Conservation (phyloP, 139 green algal species). For the Haematococcus lacustris region DNA sequence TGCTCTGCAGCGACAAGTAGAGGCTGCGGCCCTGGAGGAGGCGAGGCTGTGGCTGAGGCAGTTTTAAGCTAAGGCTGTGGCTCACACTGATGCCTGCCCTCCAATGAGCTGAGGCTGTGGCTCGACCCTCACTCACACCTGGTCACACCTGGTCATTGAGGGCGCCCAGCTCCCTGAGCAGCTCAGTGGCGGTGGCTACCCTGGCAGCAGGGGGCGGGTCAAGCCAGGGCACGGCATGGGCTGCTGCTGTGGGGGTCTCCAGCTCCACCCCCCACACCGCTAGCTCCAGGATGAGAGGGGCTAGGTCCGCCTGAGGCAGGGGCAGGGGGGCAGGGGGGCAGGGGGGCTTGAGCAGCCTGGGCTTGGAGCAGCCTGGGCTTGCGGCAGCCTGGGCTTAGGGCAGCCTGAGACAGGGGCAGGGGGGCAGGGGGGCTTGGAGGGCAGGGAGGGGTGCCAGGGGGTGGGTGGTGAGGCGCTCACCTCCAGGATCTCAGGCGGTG, state of each 20-base stretch:
- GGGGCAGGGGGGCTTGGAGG: too few relatives aligned
- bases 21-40: neutral
- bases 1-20: too few relatives aligned
- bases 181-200: constrained; percentile 21
- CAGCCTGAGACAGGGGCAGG: too few relatives aligned
- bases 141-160: constrained; percentile 16
- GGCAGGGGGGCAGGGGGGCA: too few relatives aligned
- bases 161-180: constrained; percentile 46
- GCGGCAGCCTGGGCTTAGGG: too few relatives aligned
- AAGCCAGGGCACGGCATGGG: constrained; percentile 42
- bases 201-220: constrained; percentile 33
- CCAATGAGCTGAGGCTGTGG: neutral
- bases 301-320: constrained; percentile 34
- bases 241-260: neutral
- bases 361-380: too few relatives aligned
- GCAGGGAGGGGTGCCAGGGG: neutral
- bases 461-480: neutral
- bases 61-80: too few relatives aligned
- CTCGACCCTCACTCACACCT: neutral
- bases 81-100: neutral
- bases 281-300: constrained; percentile 44
- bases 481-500: constrained; percentile 35
- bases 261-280: constrained; percentile 30
- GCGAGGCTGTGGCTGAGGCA: too few relatives aligned
- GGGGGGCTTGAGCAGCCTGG: too few relatives aligned